phyloP scores from a whole-genome alignment of 371 early-diverging fungal genomes.

The Actinomortierella wolfii region DNA sequence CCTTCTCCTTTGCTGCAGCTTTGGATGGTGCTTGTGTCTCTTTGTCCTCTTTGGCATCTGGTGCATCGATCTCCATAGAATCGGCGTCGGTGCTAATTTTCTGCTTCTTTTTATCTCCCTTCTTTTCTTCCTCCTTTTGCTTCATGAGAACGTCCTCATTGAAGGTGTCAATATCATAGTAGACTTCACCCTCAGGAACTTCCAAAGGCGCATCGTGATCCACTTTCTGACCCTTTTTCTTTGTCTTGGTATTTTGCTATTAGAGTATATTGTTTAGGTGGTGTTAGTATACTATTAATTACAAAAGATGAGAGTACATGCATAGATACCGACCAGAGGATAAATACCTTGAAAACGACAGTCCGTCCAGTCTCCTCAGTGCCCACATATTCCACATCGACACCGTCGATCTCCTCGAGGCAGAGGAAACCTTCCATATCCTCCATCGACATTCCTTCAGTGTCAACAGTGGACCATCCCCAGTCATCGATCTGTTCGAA shows the following conservation, averaged over 20 bases:
- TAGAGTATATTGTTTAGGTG: background rate
- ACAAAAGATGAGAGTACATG: background rate
- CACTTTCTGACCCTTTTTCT: slow-evolving; percentile 47
- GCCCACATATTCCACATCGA: slow-evolving; percentile 77
- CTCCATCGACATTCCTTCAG: slow-evolving; percentile 51
- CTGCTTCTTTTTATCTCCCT: background rate
- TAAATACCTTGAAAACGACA: slow-evolving; percentile 71
- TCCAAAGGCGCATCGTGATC: slow-evolving; percentile 18
- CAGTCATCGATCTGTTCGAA: slow-evolving; percentile 52
- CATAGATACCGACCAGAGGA: slow-evolving; percentile 1
- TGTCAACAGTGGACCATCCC: slow-evolving; percentile 66
- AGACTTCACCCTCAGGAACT: slow-evolving; percentile 30
- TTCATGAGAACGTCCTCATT: slow-evolving; percentile 37
- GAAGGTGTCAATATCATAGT: slow-evolving; percentile 46
- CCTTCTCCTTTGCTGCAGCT: slow-evolving; percentile 29
- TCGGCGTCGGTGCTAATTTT: slow-evolving; percentile 46
- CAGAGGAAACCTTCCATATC: slow-evolving; percentile 81
- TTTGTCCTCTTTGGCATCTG: slow-evolving; percentile 19
- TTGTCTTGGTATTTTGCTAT: slow-evolving; percentile 25
- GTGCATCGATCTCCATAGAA: slow-evolving; percentile 60
- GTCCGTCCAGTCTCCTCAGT: slow-evolving; percentile 66
- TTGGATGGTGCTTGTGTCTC: slow-evolving; percentile 10
- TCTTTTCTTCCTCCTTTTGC: slow-evolving; percentile 24
- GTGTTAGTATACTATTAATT: background rate
- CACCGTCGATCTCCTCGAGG: slow-evolving; percentile 87